phyloP scores from a whole-genome alignment of 2,329 filamentous ascomycete species.

The Fragosphaeria purpurea region DNA sequence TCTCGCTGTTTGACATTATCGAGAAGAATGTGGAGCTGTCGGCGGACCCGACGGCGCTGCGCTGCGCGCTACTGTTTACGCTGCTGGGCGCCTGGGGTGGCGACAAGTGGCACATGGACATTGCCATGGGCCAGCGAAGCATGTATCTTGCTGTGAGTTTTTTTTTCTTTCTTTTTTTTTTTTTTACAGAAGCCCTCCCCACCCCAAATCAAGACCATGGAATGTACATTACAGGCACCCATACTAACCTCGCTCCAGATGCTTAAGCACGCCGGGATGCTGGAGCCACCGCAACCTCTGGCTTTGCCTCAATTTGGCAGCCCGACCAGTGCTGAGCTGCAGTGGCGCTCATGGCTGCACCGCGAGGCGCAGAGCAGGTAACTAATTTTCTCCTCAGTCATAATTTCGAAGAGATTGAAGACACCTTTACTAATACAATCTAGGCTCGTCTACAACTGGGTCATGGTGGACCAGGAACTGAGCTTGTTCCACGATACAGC shows the following conservation, averaged over 20 bases:
- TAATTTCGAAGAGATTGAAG: constrained; percentile 4
- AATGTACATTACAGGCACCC: not conserved
- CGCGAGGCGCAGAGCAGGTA: constrained; percentile 54
- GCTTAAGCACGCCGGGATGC: constrained; percentile 58
- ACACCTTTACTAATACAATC: constrained; percentile 2
- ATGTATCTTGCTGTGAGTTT: constrained; percentile 57
- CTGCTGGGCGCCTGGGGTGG: constrained; percentile 63
- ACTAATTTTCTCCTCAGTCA: constrained; percentile 16
- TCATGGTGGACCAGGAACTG: constrained; percentile 64
- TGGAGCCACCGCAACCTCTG: constrained; percentile 41
- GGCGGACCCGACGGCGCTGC: constrained; percentile 52
- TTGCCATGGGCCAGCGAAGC: constrained; percentile 61
- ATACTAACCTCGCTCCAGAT: constrained; percentile 32
- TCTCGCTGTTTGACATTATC: constrained; percentile 61
- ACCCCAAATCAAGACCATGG: no score
- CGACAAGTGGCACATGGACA: constrained; percentile 70
- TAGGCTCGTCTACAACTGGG: constrained; percentile 65
- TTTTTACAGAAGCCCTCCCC: not conserved
- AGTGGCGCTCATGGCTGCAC: constrained; percentile 56
- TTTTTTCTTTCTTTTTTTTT: no score
- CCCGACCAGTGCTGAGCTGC: constrained; percentile 34
- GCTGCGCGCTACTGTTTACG: constrained; percentile 57
- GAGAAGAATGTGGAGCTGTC: constrained; percentile 62
- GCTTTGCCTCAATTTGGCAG: constrained; percentile 31
- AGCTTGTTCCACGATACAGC: constrained; percentile 55